Evolutionary conservation across 1,284 basidiomycete species (phyloP), one percentile per base, ranked within the genome.

Genomic region (Cryptococcus sp.): DNA sequence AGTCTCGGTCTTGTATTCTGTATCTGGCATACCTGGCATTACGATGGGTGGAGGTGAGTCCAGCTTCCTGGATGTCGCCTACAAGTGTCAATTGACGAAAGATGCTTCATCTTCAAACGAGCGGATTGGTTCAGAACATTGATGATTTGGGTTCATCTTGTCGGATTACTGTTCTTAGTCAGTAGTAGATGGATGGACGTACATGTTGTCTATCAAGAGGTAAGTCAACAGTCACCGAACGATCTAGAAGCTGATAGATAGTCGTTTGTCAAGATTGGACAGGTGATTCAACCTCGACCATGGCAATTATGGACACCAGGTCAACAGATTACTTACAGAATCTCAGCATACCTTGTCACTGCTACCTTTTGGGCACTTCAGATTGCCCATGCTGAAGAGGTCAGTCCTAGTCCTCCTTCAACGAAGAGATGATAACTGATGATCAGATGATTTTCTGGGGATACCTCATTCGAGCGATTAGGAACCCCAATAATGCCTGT

Each of bases 21-120:
- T 41, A 14, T 66, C 21, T 68, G 66, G 66, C 66, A 68, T 50
- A 63, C 59, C 22, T 68, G 62, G 61, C 63, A 65, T 37, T 68
- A 61, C 31, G 66, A 68, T 50, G 46, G 52, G 22, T 66, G 59
- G 54, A 47, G 57, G 63, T 61, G 51, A 51, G 60, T 55, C 34
- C 34, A 16, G 16, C 32, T 16, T 34, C 16, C n/a, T n/a, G n/a
- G n/a, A n/a, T 34, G 10, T 34, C 32, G 10, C 32, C 32, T 34
- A 9, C 32, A 16, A 16, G 9, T 9, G 32, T 34, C 32, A 16
- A 4, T 14, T 46, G 21, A 44, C 3, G 19, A 13, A 5, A 64
- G 63, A 54, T 66, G 66, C 52, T 46, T 68, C 21, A 24, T 61
- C n/a, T 57, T 55, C 43, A 51, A 48, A 31, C 56, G 52, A 18